Evolutionary conservation across 495 filamentous ascomycete species (phyloP).

Genomic region (Lophiostoma macrostomum): DNA sequence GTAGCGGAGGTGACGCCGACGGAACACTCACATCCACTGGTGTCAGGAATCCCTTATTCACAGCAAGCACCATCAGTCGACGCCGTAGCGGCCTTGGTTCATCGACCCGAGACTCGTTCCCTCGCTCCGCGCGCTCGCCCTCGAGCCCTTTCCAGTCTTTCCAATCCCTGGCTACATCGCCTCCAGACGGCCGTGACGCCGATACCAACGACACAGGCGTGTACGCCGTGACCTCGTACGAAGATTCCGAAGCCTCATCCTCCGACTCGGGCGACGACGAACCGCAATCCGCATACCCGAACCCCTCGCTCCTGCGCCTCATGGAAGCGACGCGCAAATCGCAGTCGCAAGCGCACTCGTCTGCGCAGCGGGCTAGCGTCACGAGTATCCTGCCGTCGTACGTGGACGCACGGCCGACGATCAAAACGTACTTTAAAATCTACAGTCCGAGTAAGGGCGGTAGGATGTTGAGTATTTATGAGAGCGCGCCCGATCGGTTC

Average conservation of each 20-base stretch:
- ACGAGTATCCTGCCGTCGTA: constrained; percentile 51
- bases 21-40: constrained; percentile 24
- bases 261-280: constrained; percentile 20
- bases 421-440: constrained; percentile 64
- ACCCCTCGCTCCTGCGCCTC: constrained; percentile 4
- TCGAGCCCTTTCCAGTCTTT: constrained; percentile 4
- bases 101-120: not conserved
- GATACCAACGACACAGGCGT: constrained; percentile 18
- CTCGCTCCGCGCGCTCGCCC: constrained; percentile 2
- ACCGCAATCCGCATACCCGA: constrained; percentile 18
- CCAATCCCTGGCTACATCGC: constrained; percentile 5
- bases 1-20: constrained; percentile 44
- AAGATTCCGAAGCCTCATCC: constrained; percentile 9
- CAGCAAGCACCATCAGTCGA: constrained; percentile 1
- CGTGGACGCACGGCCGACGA: constrained; percentile 54
- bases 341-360: no score
- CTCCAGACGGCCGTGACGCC: constrained; percentile 11
- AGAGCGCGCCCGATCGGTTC: constrained; percentile 57
- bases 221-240: not conserved
- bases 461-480: constrained; percentile 56
- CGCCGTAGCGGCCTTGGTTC: not conserved
- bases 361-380: no score
- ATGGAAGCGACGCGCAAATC: constrained; percentile 11
- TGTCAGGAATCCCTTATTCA: constrained; percentile 19
- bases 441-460: constrained; percentile 57